phyloP scores from a whole-genome alignment of 2,329 filamentous ascomycete genomes.

The Cladobotryum mycophilum region DNA sequence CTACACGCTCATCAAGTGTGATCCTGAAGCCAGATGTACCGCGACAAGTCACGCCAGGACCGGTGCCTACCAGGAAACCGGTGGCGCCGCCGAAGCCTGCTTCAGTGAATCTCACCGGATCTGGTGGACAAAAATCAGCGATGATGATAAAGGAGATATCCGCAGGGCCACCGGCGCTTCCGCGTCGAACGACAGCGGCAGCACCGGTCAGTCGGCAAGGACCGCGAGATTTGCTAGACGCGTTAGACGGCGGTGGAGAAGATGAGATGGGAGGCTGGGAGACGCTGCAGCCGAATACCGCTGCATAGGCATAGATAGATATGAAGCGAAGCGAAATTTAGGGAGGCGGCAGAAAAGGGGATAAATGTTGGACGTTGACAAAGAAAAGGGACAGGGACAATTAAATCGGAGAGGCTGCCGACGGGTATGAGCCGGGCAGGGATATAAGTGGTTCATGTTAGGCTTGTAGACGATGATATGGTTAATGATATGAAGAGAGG shows the following conservation, averaged over 20 bases:
- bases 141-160: slow-evolving; percentile 12
- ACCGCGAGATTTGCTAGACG: slow-evolving; percentile 38
- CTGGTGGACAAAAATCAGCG: slow-evolving; percentile 17
- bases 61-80: slow-evolving; percentile 21
- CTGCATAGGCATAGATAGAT: slow-evolving; percentile 2
- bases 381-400: too few relatives aligned
- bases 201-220: slow-evolving; percentile 19
- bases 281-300: slow-evolving; percentile 43
- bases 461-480: too few relatives aligned
- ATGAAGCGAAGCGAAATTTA: neutral
- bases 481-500: too few relatives aligned
- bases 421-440: too few relatives aligned
- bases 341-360: too few relatives aligned
- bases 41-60: slow-evolving; percentile 5
- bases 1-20: slow-evolving; percentile 8
- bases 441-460: too few relatives aligned
- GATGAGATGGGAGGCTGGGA: slow-evolving; percentile 50
- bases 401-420: too few relatives aligned
- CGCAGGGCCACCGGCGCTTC: slow-evolving; percentile 15
- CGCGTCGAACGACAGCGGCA: slow-evolving; percentile 18
- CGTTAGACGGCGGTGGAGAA: slow-evolving; percentile 40
- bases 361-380: too few relatives aligned
- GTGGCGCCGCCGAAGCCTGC: slow-evolving; percentile 18
- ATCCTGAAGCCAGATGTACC: neutral
- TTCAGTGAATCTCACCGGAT: slow-evolving; percentile 16